Base-by-base conservation (phyloP, 1,284 basidiomycete species). In the Afroboletus lepidellus region DNA sequence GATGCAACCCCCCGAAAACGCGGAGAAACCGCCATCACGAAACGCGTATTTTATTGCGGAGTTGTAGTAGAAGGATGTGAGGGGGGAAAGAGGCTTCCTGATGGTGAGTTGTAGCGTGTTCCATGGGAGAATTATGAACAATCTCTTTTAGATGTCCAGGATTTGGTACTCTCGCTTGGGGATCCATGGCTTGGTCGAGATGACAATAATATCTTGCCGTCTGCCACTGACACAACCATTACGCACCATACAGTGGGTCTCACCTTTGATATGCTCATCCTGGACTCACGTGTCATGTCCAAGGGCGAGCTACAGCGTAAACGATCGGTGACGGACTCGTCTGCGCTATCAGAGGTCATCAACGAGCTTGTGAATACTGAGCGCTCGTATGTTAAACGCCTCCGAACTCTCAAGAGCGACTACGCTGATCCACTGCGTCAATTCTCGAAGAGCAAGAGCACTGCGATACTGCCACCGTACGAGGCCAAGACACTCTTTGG, bases 401-500 rank as follows among this genome's bases (percentile, higher is more conserved):
- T 93, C 13, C 80, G 78, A 57, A 83, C 81, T 32, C 80, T 93
- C 60, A 91, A 92, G 71, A 70, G 77, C 27, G 83, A 88, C 57
- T 98, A 98, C 66, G 94, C 94, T 34, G 89, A 94, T 67, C 94
- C 94, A 3, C 77, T 98, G 21, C 84, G 94, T 21, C 82, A 82
- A 48, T 96, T 94, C 66, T 85, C 96, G 25, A 81, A 83, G 54
- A 85, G 81, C 66, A 90, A 91, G 63, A 88, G 89, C 57, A 93
- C 90, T 0, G 84, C 87, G 39, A 93, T 98, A 60, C 82, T 98
- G 44, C 87, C 90, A 3, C 74, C 84, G 18, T 97, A 96, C 68
- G 91, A 97, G 65, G 92, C 95, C 21, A 96, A 94, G 61, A 88
- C 84, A 0, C 77, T 98, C 25, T 98, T 98, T 61, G 92, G 92